Evolutionary conservation across 1,139 yeast species (phyloP).

Genomic region (Suhomyces kunorum): DNA sequence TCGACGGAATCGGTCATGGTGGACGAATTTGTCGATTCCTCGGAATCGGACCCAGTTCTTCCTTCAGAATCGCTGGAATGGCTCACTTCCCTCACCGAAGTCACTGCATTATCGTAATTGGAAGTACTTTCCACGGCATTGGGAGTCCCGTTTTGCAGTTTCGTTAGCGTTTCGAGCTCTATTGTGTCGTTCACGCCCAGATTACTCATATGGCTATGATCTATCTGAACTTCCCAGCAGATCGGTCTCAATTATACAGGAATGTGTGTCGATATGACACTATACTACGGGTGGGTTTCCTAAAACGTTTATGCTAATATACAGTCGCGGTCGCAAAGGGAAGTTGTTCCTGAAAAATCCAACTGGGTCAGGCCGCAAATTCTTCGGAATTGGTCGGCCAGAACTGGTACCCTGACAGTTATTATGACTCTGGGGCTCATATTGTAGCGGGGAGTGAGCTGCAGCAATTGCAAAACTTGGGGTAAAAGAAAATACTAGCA

Average conservation of each 20-base stretch:
- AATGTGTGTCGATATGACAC: too few species aligned
- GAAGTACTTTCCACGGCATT: neutral
- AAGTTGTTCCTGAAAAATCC: neutral
- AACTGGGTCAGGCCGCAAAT: too few species aligned
- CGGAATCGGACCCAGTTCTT: neutral
- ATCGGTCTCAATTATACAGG: neutral
- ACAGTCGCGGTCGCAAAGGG: slow-evolving; percentile 3
- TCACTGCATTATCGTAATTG: neutral
- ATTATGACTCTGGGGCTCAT: too few species aligned
- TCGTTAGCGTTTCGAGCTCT: neutral
- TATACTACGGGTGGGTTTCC: slow-evolving; percentile 7
- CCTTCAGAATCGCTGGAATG: neutral
- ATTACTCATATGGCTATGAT: too few species aligned
- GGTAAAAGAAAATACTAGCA: too few species aligned
- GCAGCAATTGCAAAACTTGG: too few species aligned
- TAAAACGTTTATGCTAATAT: slow-evolving; percentile 10
- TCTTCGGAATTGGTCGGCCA: too few species aligned
- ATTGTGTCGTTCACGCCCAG: neutral
- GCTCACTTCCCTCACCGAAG: neutral
- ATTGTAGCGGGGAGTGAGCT: too few species aligned
- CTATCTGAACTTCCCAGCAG: too few species aligned
- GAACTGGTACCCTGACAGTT: too few species aligned
- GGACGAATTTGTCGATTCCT: too few species aligned
- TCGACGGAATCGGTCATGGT: too few species aligned
- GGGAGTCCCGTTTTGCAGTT: neutral